Percentiles rank a stretch among this genome's conserved stretches.
Evolutionary conservation across 176 grass and related monocot genomes (phyloP).

Genomic region (Oryza australiensis): DNA sequence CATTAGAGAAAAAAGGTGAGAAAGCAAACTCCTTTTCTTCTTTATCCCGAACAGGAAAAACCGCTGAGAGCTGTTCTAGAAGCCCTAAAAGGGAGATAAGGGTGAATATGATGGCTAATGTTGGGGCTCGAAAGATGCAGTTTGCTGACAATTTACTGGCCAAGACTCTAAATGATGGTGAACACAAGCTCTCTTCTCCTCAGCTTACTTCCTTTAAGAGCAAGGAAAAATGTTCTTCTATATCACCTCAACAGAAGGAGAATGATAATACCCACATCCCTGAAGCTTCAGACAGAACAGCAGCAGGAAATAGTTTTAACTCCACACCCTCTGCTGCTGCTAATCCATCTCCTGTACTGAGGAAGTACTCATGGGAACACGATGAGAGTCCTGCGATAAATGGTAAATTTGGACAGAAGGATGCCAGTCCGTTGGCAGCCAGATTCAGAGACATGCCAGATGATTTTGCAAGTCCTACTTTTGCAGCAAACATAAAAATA

Average conservation of each 20-base stretch:
- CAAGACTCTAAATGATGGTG: constrained; percentile 34
- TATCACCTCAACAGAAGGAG: neutral
- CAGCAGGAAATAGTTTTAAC: constrained; percentile 35
- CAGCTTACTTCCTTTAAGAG: constrained; percentile 39
- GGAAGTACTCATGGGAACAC: constrained; percentile 46
- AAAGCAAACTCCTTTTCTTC: constrained; percentile 58
- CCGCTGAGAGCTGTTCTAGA: constrained; percentile 41
- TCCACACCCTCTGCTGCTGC: constrained; percentile 25
- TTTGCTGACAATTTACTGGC: constrained; percentile 34
- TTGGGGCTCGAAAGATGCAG: constrained; percentile 39
- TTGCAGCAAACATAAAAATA: constrained; percentile 57
- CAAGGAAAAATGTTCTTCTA: constrained; percentile 36
- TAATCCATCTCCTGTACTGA: constrained; percentile 44
- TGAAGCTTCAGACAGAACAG: constrained; percentile 47
- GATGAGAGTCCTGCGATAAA: constrained; percentile 43
- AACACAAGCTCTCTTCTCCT: constrained; percentile 49
- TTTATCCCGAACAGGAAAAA: constrained; percentile 39
- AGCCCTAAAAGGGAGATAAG: constrained; percentile 42
- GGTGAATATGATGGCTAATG: constrained; percentile 31
- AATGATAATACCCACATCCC: constrained; percentile 26
- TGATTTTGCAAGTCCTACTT: constrained; percentile 68
- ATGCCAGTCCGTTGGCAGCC: constrained; percentile 40
- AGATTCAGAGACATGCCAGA: constrained; percentile 39
- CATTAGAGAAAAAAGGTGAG: constrained; percentile 39
- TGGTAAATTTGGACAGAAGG: constrained; percentile 34